phyloP scores from a whole-genome alignment of 2,329 filamentous ascomycete species.

The Botryotinia convoluta region DNA sequence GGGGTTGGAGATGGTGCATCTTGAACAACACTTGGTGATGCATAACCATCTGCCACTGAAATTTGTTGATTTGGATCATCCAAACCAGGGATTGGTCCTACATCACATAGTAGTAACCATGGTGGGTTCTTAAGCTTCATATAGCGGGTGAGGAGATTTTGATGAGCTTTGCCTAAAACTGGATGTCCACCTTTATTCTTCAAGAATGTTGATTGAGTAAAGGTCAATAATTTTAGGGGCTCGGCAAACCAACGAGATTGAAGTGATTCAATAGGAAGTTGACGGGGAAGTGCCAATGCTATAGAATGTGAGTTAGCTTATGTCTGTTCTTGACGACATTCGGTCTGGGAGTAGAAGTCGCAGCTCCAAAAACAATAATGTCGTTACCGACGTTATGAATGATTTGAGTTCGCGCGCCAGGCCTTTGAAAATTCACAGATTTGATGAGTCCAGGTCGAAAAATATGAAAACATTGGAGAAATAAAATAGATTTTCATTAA shows the following conservation, averaged over 20 bases:
- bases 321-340: not conserved
- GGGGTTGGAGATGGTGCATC: constrained; percentile 52
- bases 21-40: constrained; percentile 45
- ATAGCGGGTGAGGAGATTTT: constrained; percentile 58
- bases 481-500: constrained; percentile 32
- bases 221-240: constrained; percentile 60
- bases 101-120: constrained; percentile 62
- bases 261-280: constrained; percentile 57
- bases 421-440: constrained; percentile 23
- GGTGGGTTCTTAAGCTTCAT: constrained; percentile 63
- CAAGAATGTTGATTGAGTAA: constrained; percentile 55
- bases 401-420: constrained; percentile 28
- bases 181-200: constrained; percentile 60
- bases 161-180: constrained; percentile 59
- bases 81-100: constrained; percentile 49
- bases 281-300: constrained; percentile 53
- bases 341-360: constrained; percentile 20
- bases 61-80: constrained; percentile 35
- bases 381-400: constrained; percentile 34
- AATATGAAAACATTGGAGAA: not conserved
- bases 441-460: not conserved
- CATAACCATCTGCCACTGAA: constrained; percentile 36
- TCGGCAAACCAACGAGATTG: constrained; percentile 69
- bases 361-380: constrained; percentile 33
- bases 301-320: constrained; percentile 27